Evolutionary conservation across 2,329 filamentous ascomycete species (phyloP), one percentile per base, ranked within the genome.

Genomic region (Lecanicillium sp.): DNA sequence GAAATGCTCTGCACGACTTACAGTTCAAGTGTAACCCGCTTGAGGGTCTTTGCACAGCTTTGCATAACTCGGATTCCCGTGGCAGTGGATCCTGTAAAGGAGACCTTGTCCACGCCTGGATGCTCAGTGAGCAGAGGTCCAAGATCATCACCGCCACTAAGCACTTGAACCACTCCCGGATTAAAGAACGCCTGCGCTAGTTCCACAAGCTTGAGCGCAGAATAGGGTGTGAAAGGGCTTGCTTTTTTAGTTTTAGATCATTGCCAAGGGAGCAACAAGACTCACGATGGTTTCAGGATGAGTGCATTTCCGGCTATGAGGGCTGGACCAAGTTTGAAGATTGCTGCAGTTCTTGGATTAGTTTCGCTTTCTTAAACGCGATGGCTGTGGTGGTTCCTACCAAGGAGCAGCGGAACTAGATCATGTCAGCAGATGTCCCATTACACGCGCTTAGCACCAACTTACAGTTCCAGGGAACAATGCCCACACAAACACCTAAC

Each of bases 61-160:
- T 66, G 67, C 65, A 78, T 71, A 38, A 82, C 71, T 53, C 68
- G 69, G 62, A 79, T 80, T 9, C 78, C 78, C 0, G 73, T 79
- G 0, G 64, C 62, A 6, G 65, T 73, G 9, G 73, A 78, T 3
- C 78, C 77, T 0, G 78, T 82, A 57, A 83, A 83, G 46, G 64
- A 68, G 51, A 83, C 71, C 63, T 79, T 82, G 41, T 70, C 65
- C 40, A 81, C 68, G 15, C 65, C 71, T 0, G 74, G 73, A 48
- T 82, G 77, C n/a, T 52, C 55, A 0, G 74, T 78, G 37, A 82
- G 54, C 65, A 65, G 67, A 1, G 71, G 73, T 4, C 78, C 78
- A 5, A 83, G 67, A 30, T 65, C 61, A 46, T 81, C 76, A 37
- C 74, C 74, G 6, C 78, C 78, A 37, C 71, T 71, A 3, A 83